A percentile compares a stretch with the other conserved stretches of the same genome.
Conservation (phyloP, 148 eudicot species). For the Vaccinium corymbosum region DNA sequence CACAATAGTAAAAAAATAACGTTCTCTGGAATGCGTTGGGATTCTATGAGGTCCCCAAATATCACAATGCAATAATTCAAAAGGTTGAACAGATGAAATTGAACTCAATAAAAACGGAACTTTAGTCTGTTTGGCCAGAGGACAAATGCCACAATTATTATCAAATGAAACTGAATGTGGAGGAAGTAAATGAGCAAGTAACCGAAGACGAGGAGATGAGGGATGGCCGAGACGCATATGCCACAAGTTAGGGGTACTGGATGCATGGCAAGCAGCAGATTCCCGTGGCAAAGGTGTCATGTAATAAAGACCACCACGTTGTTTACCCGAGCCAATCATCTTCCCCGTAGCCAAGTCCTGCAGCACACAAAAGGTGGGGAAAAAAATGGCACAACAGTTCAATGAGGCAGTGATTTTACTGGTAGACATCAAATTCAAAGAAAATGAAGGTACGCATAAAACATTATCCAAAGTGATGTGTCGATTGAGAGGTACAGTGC, state of each 20-base stretch:
- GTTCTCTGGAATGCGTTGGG: too few relatives aligned
- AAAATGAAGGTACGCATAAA: not conserved
- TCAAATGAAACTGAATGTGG: not conserved
- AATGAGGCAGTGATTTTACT: not conserved
- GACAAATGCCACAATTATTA: too few relatives aligned
- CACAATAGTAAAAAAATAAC: too few relatives aligned
- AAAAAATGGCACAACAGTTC: slow-evolving; percentile 9
- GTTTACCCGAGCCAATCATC: too few relatives aligned
- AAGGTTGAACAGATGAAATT: too few relatives aligned
- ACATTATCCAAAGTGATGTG: too few relatives aligned
- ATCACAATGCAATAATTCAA: not conserved
- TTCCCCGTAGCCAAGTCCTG: too few relatives aligned
- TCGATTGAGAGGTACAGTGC: too few relatives aligned
- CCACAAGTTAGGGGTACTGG: not conserved
- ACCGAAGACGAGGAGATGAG: not conserved
- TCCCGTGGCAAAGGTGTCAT: not conserved
- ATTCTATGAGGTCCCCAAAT: not conserved
- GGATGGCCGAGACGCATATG: not conserved
- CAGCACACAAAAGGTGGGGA: not conserved
- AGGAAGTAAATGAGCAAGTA: not conserved
- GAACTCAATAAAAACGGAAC: too few relatives aligned
- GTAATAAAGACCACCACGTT: too few relatives aligned
- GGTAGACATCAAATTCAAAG: not conserved
- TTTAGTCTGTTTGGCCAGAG: too few relatives aligned
- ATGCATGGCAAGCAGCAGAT: too few relatives aligned